Percentiles rank a stretch among this genome's conserved stretches.
phyloP scores from a whole-genome alignment of 352 stramenopile species.

The Phytophthora ramorum region DNA sequence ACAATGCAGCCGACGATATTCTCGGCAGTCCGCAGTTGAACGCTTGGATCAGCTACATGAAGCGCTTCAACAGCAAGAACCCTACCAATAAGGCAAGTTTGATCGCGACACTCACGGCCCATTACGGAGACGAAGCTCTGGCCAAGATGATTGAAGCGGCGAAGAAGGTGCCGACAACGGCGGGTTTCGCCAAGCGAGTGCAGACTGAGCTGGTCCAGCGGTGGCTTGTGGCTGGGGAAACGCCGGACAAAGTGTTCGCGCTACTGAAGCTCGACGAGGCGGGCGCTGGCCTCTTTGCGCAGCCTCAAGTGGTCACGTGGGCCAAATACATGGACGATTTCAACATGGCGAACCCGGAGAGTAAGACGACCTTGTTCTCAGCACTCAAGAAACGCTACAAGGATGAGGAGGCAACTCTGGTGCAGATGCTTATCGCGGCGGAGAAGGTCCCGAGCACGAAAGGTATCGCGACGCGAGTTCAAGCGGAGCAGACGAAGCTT shows the following conservation, averaged over 20 bases:
- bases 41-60: constrained; percentile 21
- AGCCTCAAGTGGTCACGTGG: constrained; percentile 12
- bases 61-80: constrained; percentile 17
- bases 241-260: not conserved
- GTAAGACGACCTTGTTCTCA: not conserved
- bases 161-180: not conserved
- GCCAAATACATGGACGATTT: constrained; percentile 9
- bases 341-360: not conserved
- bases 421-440: constrained; percentile 7
- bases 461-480: constrained; percentile 4
- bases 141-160: constrained; percentile 24
- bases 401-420: not conserved
- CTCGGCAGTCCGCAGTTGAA: constrained; percentile 2
- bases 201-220: not conserved
- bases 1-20: constrained; percentile 13
- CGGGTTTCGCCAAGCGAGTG: not conserved
- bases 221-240: not conserved
- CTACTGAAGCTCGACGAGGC: constrained; percentile 2
- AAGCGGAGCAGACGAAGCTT: constrained; percentile 11
- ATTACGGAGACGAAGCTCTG: constrained; percentile 14
- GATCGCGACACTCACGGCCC: constrained; percentile 7
- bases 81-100: constrained; percentile 7
- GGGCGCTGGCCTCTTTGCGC: not conserved
- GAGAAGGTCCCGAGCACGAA: not conserved
- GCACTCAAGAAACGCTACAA: constrained; percentile 1